Percentiles rank a stretch among this genome's conserved stretches.
Conservation (phyloP, 192 early-diverging fungal genomes). For the Coemansia sp. region DNA sequence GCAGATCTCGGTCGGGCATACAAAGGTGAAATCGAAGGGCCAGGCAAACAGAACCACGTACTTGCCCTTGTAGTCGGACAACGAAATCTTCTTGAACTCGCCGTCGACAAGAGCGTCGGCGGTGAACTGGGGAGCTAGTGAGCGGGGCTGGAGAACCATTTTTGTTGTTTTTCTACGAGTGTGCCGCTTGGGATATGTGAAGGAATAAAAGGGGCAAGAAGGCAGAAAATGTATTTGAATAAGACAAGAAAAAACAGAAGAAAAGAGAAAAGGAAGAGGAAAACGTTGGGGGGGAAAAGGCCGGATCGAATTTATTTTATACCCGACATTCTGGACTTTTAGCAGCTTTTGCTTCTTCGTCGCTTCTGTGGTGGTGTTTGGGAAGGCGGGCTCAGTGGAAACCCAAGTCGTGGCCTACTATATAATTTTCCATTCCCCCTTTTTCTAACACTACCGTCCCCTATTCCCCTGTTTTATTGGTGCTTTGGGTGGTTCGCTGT, state of each 20-base stretch:
- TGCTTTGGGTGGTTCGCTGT: too few species aligned
- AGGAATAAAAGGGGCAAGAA: too few species aligned
- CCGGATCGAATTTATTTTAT: neutral
- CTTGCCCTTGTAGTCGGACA: constrained; percentile 70
- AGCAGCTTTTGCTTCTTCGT: neutral
- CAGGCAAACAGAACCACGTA: constrained; percentile 85
- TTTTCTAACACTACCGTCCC: too few species aligned
- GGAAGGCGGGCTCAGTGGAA: too few species aligned
- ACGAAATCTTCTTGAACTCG: constrained; percentile 66
- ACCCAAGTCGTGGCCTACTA: too few species aligned
- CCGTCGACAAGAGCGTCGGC: constrained; percentile 67
- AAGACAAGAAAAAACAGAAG: neutral
- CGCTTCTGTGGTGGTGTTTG: too few species aligned
- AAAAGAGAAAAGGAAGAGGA: neutral
- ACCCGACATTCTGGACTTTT: neutral
- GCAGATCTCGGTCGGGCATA: constrained; percentile 94
- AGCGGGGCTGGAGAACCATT: constrained; percentile 57
- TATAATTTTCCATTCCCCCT: too few species aligned
- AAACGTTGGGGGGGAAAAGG: neutral
- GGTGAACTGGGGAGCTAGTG: constrained; percentile 64
- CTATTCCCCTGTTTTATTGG: too few species aligned
- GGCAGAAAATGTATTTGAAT: neutral
- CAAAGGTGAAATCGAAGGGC: constrained; percentile 89
- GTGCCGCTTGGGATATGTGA: too few species aligned
- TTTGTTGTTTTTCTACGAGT: neutral